Evolutionary conservation across 1,284 basidiomycete genomes (phyloP), one percentile per base, ranked within the genome.

Genomic region (Rugosomyces carneus): DNA sequence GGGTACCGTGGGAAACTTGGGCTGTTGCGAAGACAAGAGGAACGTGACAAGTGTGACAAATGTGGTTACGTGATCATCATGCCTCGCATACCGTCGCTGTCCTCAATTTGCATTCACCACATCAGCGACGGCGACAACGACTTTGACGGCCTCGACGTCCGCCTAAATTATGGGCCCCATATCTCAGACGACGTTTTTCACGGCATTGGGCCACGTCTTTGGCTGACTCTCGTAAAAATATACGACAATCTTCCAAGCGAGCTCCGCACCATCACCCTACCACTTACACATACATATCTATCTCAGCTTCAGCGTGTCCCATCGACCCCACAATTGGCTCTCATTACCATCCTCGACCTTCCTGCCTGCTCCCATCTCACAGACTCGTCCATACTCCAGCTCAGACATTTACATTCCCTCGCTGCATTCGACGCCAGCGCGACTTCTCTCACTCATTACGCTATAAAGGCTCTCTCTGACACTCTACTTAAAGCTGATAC

Each of bases 301-400:
- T 74, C 74, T 1, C 61, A 78, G 10, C 70, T 88, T 8, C 81
- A 86, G 52, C 57, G 55, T 13, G 75, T 86, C 31, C 72, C 73
- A 3, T 64, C 68, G 34, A 76, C 79, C 0, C 56, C 68, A 0
- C 55, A 73, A 15, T 86, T 84, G 57, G 68, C 81, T 1, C 67
- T 88, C 16, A 49, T 87, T 44, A 83, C 84, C 2, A 57, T 84
- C 13, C 60, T 88, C 13, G 69, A 81, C 39, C 64, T 88, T 4
- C 67, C 73, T 2, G 61, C 66, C 3, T 80, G 80, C 53, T 34
- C 47, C 4, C 65, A 75, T 15, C 64, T 88, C 0, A 75, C 68
- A 18, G 84, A 88, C 59, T 62, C 73, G 16, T 74, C 71, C 32
- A 65, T 84, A 15, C 45, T 68, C 16, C 54, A 64, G 8, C 66